Evolutionary conservation across 73 alveolate species (phyloP).

Genomic region (Paramecium caudatum): DNA sequence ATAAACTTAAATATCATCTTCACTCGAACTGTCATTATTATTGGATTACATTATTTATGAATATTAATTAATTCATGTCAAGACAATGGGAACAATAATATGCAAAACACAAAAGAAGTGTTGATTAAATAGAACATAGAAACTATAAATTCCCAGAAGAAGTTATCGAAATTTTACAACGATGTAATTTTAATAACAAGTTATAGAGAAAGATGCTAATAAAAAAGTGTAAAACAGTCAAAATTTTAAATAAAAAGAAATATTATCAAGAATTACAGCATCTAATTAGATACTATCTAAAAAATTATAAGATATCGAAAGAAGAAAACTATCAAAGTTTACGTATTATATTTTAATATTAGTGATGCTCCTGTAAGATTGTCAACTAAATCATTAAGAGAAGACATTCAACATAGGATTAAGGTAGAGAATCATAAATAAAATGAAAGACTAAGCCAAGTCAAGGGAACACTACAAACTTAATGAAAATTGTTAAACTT

Average conservation of each 20-base stretch:
- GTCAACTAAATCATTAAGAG: slow-evolving; percentile 49
- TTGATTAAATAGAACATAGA: not conserved
- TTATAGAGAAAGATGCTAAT: slow-evolving; percentile 22
- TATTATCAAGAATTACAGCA: not conserved
- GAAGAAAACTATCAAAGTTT: not conserved
- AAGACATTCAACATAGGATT: not conserved
- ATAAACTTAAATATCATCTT: slow-evolving; percentile 23
- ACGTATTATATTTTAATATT: not conserved
- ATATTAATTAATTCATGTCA: not conserved
- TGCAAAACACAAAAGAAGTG: not conserved
- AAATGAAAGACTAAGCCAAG: slow-evolving; percentile 38
- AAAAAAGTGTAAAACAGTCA: slow-evolving; percentile 34
- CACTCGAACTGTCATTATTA: slow-evolving; percentile 65
- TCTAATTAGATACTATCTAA: not conserved
- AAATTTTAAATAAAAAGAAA: slow-evolving; percentile 27
- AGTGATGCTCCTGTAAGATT: slow-evolving; percentile 41
- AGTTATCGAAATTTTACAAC: not conserved
- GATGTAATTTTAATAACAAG: not conserved
- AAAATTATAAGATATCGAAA: not conserved
- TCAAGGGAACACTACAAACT: slow-evolving; percentile 40
- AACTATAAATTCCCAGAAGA: not conserved
- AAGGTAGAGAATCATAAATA: slow-evolving; percentile 21
- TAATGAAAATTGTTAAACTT: not conserved
- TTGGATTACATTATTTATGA: slow-evolving; percentile 23
- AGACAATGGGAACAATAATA: not conserved